Conservation (phyloP, 768 basidiomycete species). For the Suillus spraguei region DNA sequence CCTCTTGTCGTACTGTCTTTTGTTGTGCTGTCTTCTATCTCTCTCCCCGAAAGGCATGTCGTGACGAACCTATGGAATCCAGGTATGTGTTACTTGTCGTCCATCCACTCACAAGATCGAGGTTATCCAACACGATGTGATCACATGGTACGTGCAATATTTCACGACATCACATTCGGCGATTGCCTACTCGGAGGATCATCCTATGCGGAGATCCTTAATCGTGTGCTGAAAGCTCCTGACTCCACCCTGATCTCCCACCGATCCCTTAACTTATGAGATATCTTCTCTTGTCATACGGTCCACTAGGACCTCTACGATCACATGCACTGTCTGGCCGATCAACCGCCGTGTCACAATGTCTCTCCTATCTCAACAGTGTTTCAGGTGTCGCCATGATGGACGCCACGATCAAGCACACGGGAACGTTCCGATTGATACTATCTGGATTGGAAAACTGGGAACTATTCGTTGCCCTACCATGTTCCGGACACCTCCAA, state of each 20-base stretch:
- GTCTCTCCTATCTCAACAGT: neutral
- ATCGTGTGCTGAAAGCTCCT: neutral
- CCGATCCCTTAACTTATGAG: neutral
- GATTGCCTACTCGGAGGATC: neutral
- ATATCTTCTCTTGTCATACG: neutral
- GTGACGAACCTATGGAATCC: neutral
- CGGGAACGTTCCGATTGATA: slow-evolving; percentile 7
- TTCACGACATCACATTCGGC: neutral
- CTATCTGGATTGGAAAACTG: neutral
- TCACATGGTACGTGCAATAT: neutral
- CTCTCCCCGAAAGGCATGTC: neutral
- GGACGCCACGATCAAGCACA: slow-evolving; percentile 8
- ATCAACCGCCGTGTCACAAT: neutral
- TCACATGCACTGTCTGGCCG: neutral
- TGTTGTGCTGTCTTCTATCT: slow-evolving; percentile 3
- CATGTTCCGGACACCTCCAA: neutral
- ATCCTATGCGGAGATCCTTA: neutral
- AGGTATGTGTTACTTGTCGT: neutral
- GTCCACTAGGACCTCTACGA: neutral
- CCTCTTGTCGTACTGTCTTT: slow-evolving; percentile 7
- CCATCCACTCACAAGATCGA: neutral
- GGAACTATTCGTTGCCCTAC: neutral
- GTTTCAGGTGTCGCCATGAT: neutral
- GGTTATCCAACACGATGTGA: neutral
- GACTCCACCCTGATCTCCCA: slow-evolving; percentile 1